Evolutionary conservation across 805 yeast genomes (phyloP).

Genomic region (Scheffersomyces lignosus): DNA sequence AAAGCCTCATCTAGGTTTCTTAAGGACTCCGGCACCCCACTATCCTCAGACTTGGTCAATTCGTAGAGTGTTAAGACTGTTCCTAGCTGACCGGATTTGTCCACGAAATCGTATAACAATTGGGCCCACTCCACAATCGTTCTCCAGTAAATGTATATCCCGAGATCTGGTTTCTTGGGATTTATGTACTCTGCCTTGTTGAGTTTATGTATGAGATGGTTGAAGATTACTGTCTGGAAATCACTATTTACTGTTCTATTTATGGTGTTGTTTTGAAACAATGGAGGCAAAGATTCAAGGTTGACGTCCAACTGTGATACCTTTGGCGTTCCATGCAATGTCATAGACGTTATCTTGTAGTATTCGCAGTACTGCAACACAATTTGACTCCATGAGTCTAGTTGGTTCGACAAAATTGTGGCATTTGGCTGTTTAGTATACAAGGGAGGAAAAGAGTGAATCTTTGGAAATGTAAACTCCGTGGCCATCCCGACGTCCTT

Average conservation of each 20-base stretch:
- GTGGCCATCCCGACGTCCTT: constrained; percentile 3
- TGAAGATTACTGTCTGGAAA: constrained; percentile 55
- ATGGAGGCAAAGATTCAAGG: constrained; percentile 21
- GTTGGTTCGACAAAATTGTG: constrained; percentile 73
- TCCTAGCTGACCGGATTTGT: constrained; percentile 73
- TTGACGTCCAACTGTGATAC: constrained; percentile 20
- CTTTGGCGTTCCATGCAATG: constrained; percentile 29
- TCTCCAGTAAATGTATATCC: constrained; percentile 61
- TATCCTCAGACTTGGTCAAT: constrained; percentile 55
- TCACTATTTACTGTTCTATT: constrained; percentile 55
- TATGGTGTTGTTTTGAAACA: constrained; percentile 55
- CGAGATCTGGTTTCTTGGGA: constrained; percentile 58
- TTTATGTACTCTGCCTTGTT: constrained; percentile 59
- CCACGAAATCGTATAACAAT: constrained; percentile 39
- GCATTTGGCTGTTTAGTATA: constrained; percentile 87
- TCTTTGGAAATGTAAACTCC: constrained; percentile 39
- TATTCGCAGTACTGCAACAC: constrained; percentile 60
- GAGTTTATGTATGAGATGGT: constrained; percentile 49
- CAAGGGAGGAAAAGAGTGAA: constrained; percentile 77
- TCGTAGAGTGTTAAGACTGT: constrained; percentile 82
- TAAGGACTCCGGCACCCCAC: constrained; percentile 56
- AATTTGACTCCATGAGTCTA: constrained; percentile 73
- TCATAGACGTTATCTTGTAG: constrained; percentile 39
- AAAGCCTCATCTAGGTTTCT: constrained; percentile 59
- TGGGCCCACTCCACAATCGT: constrained; percentile 50